Percentiles rank a stretch among this genome's conserved stretches.
Conservation (phyloP, 768 basidiomycete species). For the Thelephora ganbajun region DNA sequence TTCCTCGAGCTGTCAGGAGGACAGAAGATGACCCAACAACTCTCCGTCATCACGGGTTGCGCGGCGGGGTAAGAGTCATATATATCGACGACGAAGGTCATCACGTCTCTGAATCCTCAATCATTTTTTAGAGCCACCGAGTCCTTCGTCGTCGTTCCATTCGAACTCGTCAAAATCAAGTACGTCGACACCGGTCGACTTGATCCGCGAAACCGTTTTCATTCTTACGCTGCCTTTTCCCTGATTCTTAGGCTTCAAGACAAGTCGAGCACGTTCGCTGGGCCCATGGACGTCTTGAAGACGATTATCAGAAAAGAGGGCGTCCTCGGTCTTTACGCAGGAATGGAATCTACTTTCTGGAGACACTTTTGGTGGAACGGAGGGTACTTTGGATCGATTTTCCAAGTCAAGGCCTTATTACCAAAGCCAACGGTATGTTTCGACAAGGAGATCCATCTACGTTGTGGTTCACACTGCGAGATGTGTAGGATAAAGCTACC, state of each 20-base stretch:
- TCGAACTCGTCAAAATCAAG: conserved; percentile 92
- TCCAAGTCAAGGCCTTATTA: conserved; percentile 64
- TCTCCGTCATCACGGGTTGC: conserved; percentile 88
- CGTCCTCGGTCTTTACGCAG: conserved; percentile 68
- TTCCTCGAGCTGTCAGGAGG: conserved; percentile 50
- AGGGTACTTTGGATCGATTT: conserved; percentile 90
- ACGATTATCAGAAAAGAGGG: conserved; percentile 71
- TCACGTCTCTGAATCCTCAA: neutral
- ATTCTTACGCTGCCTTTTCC: neutral
- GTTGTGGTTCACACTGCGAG: neutral
- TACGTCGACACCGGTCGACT: conserved; percentile 11
- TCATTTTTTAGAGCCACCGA: conserved; percentile 58
- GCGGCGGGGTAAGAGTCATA: conserved; percentile 37
- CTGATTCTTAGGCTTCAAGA: conserved; percentile 62
- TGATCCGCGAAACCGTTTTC: neutral
- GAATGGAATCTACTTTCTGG: conserved; percentile 98
- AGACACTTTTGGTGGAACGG: conserved; percentile 90
- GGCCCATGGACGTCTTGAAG: conserved; percentile 83
- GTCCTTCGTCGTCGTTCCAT: conserved; percentile 90
- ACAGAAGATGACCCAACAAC: conserved; percentile 71
- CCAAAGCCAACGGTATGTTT: conserved; percentile 77
- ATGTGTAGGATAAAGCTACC: neutral
- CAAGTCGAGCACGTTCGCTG: conserved; percentile 79
- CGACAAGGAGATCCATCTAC: too few species aligned
- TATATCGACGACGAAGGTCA: neutral